Evolutionary conservation across 306 rosid species (phyloP).

Genomic region (Pyrus bretschneideri): DNA sequence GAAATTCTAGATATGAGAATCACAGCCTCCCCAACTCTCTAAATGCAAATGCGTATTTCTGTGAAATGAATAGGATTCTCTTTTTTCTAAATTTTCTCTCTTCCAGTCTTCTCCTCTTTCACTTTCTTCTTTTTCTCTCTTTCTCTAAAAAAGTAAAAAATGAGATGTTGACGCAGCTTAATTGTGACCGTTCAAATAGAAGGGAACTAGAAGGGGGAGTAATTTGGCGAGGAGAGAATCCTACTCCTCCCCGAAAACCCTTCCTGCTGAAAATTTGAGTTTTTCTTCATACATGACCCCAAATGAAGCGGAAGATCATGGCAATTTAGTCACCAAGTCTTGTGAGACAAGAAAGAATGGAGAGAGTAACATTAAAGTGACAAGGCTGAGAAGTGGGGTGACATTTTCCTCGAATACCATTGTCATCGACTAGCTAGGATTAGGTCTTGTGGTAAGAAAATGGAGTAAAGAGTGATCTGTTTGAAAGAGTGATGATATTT

Average conservation of each 20-base stretch:
- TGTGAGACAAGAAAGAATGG: neutral
- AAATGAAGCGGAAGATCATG: constrained; percentile 4
- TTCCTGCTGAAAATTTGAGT: neutral
- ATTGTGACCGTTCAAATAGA: too few relatives aligned
- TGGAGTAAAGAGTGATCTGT: constrained; percentile 11
- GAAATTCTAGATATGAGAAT: constrained; percentile 13
- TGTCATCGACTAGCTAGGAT: neutral
- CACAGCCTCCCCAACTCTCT: neutral
- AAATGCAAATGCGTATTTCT: neutral
- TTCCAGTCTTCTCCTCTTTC: accelerated
- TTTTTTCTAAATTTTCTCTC: too few relatives aligned
- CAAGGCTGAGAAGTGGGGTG: constrained; percentile 25
- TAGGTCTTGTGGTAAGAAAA: neutral
- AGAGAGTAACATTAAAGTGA: neutral
- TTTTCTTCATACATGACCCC: constrained; percentile 14
- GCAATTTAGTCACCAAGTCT: neutral
- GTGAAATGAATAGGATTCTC: too few relatives aligned
- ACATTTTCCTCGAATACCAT: constrained; percentile 1
- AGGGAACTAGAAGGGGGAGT: too few relatives aligned
- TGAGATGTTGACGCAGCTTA: too few relatives aligned
- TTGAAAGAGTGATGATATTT: neutral
- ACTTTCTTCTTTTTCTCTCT: too few relatives aligned
- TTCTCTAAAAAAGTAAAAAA: too few relatives aligned
- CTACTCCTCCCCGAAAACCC: neutral
- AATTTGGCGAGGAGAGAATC: too few relatives aligned